Conservation (phyloP, 768 basidiomycete species). For the Baorangia bicolor region DNA sequence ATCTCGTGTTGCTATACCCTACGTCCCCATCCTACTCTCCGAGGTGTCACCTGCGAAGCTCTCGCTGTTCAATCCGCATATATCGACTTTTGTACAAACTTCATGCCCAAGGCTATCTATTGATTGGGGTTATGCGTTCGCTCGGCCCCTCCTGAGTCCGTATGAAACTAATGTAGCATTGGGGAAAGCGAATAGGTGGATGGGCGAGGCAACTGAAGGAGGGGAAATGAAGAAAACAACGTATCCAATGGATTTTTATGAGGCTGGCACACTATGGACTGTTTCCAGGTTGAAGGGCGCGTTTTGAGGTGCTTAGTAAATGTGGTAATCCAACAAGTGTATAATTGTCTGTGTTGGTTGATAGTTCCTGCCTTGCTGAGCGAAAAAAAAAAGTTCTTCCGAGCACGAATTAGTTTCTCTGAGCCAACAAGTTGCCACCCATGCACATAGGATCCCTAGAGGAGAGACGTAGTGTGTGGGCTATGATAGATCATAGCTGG, state of each 20-base stretch:
- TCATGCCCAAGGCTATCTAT: slow-evolving; percentile 95
- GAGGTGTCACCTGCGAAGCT: slow-evolving; percentile 97
- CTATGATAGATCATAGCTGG: neutral
- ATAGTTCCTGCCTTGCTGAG: neutral
- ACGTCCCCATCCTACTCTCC: slow-evolving; percentile 88
- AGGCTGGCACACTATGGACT: slow-evolving; percentile 77
- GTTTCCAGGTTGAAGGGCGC: slow-evolving; percentile 55
- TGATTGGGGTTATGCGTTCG: slow-evolving; percentile 98
- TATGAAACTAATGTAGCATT: slow-evolving; percentile 91
- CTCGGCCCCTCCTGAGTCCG: slow-evolving; percentile 82
- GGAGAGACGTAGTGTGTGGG: neutral
- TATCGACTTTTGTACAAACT: slow-evolving; percentile 93
- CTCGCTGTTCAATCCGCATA: slow-evolving; percentile 73
- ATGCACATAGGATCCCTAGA: neutral
- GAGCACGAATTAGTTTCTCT: no score
- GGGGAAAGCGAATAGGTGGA: slow-evolving; percentile 66
- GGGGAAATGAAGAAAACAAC: slow-evolving; percentile 25
- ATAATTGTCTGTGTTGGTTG: neutral
- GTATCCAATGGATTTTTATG: slow-evolving; percentile 98
- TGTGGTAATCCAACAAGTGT: neutral
- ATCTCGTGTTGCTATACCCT: slow-evolving; percentile 59
- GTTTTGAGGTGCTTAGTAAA: slow-evolving; percentile 31
- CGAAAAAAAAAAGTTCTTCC: neutral
- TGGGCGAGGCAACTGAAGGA: slow-evolving; percentile 35
- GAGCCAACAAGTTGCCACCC: neutral